Evolutionary conservation across 73 alveolate genomes (phyloP).

Genomic region (Paramecium primaurelia): DNA sequence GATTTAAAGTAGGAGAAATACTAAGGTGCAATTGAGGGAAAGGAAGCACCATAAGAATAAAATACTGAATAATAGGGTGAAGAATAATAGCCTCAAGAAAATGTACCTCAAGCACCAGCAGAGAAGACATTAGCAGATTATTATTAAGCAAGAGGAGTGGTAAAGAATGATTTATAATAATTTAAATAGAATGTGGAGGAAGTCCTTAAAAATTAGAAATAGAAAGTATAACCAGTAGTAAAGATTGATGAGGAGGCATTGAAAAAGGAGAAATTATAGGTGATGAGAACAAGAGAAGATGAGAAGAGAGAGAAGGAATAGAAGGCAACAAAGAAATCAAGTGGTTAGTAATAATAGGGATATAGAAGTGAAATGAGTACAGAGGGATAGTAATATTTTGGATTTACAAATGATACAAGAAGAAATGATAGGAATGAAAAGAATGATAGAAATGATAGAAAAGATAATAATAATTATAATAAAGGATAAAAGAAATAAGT

Average conservation of each 20-base stretch:
- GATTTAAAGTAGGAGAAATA: slow-evolving; percentile 32
- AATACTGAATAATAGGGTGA: not conserved
- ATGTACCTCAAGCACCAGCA: not conserved
- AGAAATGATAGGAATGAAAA: not conserved
- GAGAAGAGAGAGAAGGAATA: slow-evolving; percentile 17
- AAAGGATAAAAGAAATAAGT: not conserved
- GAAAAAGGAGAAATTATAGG: not conserved
- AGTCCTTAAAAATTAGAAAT: not conserved
- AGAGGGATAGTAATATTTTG: not conserved
- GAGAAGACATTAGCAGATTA: not conserved
- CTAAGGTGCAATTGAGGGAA: not conserved
- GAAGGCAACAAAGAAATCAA: not conserved
- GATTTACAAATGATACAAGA: not conserved
- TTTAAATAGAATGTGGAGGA: not conserved
- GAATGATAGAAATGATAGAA: not conserved
- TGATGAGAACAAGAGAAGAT: slow-evolving; percentile 5
- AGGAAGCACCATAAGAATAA: not conserved
- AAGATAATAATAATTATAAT: not conserved
- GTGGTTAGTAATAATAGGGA: not conserved
- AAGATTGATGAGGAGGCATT: not conserved
- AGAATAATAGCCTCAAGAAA: not conserved
- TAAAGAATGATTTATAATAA: not conserved
- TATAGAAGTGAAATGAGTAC: not conserved
- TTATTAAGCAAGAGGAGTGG: slow-evolving; percentile 6
- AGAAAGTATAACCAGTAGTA: not conserved